These are phyloP conservation scores for Xylaria sp. DNA, from an alignment of 2,329 filamentous ascomycete genomes.

Conservation along the genomic window DNA sequence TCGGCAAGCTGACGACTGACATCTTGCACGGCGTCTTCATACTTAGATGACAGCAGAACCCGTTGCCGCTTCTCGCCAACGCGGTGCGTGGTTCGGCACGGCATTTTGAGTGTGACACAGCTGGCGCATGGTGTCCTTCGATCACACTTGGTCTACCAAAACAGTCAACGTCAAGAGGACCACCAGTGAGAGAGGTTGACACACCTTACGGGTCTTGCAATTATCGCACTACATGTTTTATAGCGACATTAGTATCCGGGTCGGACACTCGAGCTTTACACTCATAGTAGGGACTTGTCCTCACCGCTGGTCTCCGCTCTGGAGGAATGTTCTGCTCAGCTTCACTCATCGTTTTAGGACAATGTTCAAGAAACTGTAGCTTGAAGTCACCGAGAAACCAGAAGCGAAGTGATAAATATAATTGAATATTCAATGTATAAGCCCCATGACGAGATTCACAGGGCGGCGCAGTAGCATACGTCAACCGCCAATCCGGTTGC, in stretches of 20 bases:
- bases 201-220: slow-evolving; percentile 47
- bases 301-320: slow-evolving; percentile 46
- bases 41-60: slow-evolving; percentile 48
- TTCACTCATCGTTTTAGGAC: slow-evolving; percentile 38
- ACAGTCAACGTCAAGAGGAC: slow-evolving; percentile 6
- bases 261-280: not conserved
- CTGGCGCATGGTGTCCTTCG: slow-evolving; percentile 47
- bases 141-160: slow-evolving; percentile 47
- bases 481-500: slow-evolving; percentile 9
- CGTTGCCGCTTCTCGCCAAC: slow-evolving; percentile 48
- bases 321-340: slow-evolving; percentile 35
- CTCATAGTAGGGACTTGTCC: slow-evolving; percentile 28
- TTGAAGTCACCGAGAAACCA: not conserved
- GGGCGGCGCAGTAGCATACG: slow-evolving; percentile 25
- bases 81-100: slow-evolving; percentile 44
- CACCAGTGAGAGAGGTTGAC: not conserved
- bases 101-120: slow-evolving; percentile 46
- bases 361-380: not conserved
- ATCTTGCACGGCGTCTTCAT: slow-evolving; percentile 49
- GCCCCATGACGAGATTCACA: slow-evolving; percentile 35
- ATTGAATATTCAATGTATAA: not conserved
- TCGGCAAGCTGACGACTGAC: slow-evolving; percentile 46
- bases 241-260: not conserved
- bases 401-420: not conserved
- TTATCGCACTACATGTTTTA: slow-evolving; percentile 44